Conservation (phyloP, 345 rosid genomes). For the Populus deltoides region DNA sequence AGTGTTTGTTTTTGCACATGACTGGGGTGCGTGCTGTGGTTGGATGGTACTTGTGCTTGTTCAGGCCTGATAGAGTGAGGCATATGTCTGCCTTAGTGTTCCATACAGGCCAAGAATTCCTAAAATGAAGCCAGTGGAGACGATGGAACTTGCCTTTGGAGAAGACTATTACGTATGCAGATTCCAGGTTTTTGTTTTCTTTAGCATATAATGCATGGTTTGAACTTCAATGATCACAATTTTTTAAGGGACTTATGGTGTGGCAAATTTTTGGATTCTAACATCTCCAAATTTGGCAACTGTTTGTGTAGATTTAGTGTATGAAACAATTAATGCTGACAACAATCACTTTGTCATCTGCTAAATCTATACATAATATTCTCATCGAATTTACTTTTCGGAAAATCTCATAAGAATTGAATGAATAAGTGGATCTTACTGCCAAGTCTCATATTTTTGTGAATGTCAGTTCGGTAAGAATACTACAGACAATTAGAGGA, state of each 20-base stretch:
- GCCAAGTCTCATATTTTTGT: not conserved
- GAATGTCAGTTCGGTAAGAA: not conserved
- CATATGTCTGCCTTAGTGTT: slow-evolving; percentile 58
- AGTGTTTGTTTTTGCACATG: slow-evolving; percentile 71
- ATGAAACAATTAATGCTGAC: not conserved
- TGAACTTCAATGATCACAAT: not conserved
- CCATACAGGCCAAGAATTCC: slow-evolving; percentile 71
- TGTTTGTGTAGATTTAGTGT: not conserved
- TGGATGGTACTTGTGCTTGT: slow-evolving; percentile 74
- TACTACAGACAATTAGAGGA: not conserved
- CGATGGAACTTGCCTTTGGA: slow-evolving; percentile 54
- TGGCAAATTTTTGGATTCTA: not conserved
- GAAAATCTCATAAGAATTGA: not conserved
- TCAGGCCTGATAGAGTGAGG: slow-evolving; percentile 66
- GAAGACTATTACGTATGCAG: slow-evolving; percentile 84
- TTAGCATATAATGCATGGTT: not conserved
- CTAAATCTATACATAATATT: not conserved
- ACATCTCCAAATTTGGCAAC: not conserved
- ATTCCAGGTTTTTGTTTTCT: slow-evolving; percentile 55
- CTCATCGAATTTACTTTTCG: not conserved
- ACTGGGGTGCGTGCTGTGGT: slow-evolving; percentile 63
- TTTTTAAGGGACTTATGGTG: too few relatives aligned
- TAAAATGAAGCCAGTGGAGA: slow-evolving; percentile 45
- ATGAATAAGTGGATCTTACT: not conserved
- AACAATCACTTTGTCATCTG: too few relatives aligned